Evolutionary conservation across 2,329 filamentous ascomycete species (phyloP).

Genomic region (Pseudogymnoascus sp.): DNA sequence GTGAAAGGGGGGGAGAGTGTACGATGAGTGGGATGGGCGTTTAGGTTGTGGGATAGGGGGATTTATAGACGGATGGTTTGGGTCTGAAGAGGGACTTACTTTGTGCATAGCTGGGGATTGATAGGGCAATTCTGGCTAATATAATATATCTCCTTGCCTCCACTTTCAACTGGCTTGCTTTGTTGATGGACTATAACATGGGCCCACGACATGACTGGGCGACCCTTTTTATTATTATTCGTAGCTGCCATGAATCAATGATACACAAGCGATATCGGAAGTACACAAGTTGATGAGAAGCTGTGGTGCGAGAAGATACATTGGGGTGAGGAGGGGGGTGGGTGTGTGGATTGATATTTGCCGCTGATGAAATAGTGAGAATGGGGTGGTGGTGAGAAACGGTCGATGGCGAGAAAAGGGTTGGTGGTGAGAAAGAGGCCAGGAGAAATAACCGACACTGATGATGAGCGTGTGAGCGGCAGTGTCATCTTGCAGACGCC

Average conservation of each 20-base stretch:
- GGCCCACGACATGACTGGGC: not conserved
- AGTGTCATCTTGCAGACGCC: too few relatives aligned
- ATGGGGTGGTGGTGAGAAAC: not conserved
- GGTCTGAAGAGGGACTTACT: not conserved
- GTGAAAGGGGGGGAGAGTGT: not conserved
- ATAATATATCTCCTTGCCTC: not conserved
- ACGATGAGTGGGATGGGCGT: conserved; percentile 3
- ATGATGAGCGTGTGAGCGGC: too few relatives aligned
- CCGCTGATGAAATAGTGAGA: not conserved
- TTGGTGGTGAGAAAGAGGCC: not conserved
- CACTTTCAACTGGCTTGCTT: not conserved
- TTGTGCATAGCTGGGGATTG: not conserved
- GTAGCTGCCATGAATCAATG: too few relatives aligned
- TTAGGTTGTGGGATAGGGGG: not conserved
- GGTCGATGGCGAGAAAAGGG: not conserved
- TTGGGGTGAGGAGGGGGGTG: too few relatives aligned
- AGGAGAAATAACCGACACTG: too few relatives aligned
- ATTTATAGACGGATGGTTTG: not conserved
- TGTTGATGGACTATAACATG: not conserved
- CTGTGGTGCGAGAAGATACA: too few relatives aligned
- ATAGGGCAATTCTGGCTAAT: not conserved
- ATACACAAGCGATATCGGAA: too few relatives aligned
- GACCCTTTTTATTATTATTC: too few relatives aligned
- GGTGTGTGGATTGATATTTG: too few relatives aligned
- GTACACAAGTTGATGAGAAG: too few relatives aligned